Evolutionary conservation across 2,329 filamentous ascomycete species (phyloP).

Genomic region (Alternaria ethzedia): DNA sequence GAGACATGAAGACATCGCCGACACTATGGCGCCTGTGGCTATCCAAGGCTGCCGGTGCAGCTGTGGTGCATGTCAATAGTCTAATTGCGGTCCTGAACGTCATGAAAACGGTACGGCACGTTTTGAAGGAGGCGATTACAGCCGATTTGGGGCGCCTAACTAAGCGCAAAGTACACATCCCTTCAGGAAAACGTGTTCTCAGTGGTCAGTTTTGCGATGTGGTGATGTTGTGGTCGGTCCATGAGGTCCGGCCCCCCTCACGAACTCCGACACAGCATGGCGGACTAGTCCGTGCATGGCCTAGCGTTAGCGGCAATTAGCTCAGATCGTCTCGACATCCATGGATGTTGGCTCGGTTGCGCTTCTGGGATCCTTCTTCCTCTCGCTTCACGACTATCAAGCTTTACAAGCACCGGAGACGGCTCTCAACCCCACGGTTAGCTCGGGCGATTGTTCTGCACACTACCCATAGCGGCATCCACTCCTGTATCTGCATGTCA

Average conservation of each 20-base stretch:
- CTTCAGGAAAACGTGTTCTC: not conserved
- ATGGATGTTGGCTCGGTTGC: conserved; percentile 14
- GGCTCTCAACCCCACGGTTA: conserved; percentile 16
- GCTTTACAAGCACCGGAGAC: conserved; percentile 6
- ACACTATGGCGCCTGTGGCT: not conserved
- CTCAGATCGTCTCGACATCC: conserved; percentile 5
- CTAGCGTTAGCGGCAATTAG: conserved; percentile 24
- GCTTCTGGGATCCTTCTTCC: conserved; percentile 16
- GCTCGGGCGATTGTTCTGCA: conserved; percentile 11
- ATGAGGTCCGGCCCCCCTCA: conserved; percentile 36
- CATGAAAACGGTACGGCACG: conserved; percentile 4
- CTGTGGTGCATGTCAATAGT: conserved; percentile 17
- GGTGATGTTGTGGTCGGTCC: conserved; percentile 23
- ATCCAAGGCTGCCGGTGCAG: conserved; percentile 4
- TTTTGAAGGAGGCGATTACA: not conserved
- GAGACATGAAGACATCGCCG: not conserved
- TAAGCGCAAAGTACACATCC: not conserved
- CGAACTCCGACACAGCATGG: conserved; percentile 29
- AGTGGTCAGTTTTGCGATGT: conserved; percentile 15
- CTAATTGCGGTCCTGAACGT: conserved; percentile 7
- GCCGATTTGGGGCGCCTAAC: conserved; percentile 1
- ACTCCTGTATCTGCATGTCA: conserved; percentile 14
- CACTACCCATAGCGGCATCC: conserved; percentile 12
- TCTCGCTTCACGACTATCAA: conserved; percentile 1
- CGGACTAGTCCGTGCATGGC: conserved; percentile 6